Evolutionary conservation across 2,329 filamentous ascomycete genomes (phyloP), one percentile per base, ranked within the genome.

Genomic region (Alternaria conjuncta): DNA sequence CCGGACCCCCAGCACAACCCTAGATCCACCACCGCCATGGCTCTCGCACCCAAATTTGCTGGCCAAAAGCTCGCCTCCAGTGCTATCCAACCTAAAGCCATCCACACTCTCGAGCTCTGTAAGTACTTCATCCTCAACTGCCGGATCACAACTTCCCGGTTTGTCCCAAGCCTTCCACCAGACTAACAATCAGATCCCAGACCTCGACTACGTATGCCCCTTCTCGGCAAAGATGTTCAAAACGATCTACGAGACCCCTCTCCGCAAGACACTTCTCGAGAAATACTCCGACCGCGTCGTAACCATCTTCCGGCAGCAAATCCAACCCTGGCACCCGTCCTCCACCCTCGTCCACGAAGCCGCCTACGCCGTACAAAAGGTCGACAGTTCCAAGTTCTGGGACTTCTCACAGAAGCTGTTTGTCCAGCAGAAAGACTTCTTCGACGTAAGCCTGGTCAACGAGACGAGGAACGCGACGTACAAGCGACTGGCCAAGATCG

Each of bases 291-390:
- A 83, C 63, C 86, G 85, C 65, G 82, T 97, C 3, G 86, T 92
- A 72, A 85, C 97, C 71, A 87, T 98, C 75, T 92, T 97, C 85
- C 91, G 94, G 54, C 94, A 95, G 79, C 94, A 97, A 79, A 88
- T 97, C 74, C 94, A 97, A 83, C 93, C 94, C 13, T 97, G 95
- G 95, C 94, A 98, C 82, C 95, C 95, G 2, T 93, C 91, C 20
- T 94, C 78, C 0, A 85, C 82, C 0, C 79, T 85, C 26, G 85
- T 88, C 60, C 92, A 95, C 83, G 95, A 98, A 86, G 92, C 94
- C 30, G 94, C 85, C 4, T 87, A 93, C 30, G 95, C 94, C 3
- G 93, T 97, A 2, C 86, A 95, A 71, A 87, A 86, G 55, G 80
- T 93, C 7, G 84, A 88, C 3, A 90, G 92, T 0, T 84, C 85